Percentiles rank a stretch among this genome's conserved stretches.
phyloP scores from a whole-genome alignment of 176 grass and related monocot genomes.

The Chloris gayana region DNA sequence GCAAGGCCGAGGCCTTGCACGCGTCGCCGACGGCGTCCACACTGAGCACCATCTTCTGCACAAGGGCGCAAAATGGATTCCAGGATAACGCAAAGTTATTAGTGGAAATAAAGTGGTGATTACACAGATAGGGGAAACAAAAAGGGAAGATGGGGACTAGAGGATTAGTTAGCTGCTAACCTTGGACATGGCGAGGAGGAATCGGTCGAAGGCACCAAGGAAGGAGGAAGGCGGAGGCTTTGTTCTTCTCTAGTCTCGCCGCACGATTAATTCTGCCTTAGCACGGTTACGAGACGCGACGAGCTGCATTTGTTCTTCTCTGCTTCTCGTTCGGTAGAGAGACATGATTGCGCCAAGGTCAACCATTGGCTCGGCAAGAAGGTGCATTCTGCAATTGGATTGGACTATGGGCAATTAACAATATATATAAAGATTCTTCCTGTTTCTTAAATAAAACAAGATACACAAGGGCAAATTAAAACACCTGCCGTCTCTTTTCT shows the following conservation, averaged over 20 bases:
- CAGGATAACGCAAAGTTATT: no score
- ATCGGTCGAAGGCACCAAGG: neutral
- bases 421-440: neutral
- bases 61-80: neutral
- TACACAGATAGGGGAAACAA: neutral
- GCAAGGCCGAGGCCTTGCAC: slow-evolving; percentile 59
- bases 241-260: neutral
- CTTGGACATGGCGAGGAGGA: slow-evolving; percentile 31
- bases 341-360: slow-evolving; percentile 24
- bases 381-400: neutral
- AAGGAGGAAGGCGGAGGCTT: neutral
- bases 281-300: neutral
- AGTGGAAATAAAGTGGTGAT: no score
- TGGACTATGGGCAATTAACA: neutral
- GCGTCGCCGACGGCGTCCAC: slow-evolving; percentile 43
- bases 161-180: neutral
- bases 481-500: neutral
- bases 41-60: slow-evolving; percentile 81
- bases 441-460: neutral
- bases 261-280: neutral
- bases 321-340: neutral
- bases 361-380: neutral
- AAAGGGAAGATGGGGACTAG: neutral
- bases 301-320: neutral
- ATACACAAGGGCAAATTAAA: neutral